These are phyloP conservation scores for Rhododendron molle DNA, from an alignment of 148 eudicot species.

Conservation along the genomic window DNA sequence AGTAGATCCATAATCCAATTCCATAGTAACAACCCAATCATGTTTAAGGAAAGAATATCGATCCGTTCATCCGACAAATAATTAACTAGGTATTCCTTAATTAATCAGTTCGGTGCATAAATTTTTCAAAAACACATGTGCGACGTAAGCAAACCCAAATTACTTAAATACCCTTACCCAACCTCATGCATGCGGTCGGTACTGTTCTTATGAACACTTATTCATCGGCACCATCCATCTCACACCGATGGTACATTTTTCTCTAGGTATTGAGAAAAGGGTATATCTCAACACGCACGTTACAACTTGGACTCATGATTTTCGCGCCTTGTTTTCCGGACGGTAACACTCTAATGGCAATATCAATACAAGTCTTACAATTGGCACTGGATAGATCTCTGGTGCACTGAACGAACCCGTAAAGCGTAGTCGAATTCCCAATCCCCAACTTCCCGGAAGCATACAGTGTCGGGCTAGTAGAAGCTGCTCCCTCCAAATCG, in stretches of 20 bases:
- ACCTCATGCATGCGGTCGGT: neutral
- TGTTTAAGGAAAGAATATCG: too few species aligned
- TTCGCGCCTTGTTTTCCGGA: neutral
- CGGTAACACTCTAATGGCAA: neutral
- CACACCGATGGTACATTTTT: neutral
- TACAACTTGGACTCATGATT: neutral
- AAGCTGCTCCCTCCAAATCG: constrained; percentile 6
- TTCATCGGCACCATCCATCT: neutral
- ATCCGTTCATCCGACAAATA: too few species aligned
- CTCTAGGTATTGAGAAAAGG: neutral
- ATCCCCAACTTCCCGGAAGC: constrained; percentile 16
- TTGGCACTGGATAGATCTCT: neutral
- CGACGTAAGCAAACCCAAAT: too few species aligned
- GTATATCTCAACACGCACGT: neutral
- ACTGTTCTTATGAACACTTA: neutral
- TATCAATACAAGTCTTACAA: neutral
- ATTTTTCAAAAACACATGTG: too few species aligned
- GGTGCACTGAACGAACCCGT: constrained; percentile 13
- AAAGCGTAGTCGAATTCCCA: constrained; percentile 16
- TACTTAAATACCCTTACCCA: neutral
- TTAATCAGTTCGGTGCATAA: too few species aligned
- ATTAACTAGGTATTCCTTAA: too few species aligned
- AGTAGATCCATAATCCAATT: too few species aligned
- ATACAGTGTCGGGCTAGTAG: constrained; percentile 1
- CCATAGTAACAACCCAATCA: too few species aligned